Evolutionary conservation across 768 basidiomycete genomes (phyloP), one percentile per base, ranked within the genome.

Genomic region (Tricholoma matsutake): DNA sequence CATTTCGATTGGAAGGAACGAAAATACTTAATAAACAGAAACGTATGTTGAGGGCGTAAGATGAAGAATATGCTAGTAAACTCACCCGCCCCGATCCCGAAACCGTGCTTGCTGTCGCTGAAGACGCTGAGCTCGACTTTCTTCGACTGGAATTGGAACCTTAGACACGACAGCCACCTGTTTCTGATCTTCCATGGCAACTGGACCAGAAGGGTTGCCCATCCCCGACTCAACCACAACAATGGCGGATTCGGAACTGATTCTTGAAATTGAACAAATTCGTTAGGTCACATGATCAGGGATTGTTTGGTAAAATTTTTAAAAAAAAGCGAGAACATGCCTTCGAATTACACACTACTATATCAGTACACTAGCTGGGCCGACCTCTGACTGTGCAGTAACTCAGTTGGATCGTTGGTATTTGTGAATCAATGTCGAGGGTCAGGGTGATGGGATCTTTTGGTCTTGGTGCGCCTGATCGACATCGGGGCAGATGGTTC

Each of bases 31-130:
- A n/a, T n/a, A 29, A 25, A 11, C 9, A 6, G 10, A 4, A 28
- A 54, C 2, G 10, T 11, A 16, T 32, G 29, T 8, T 6, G n/a
- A 34, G 18, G 32, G 25, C 29, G 11, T 29, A 3, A 52, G 22
- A 34, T 37, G 34, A 43, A 37, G 41, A 39, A 49, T 2, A 39
- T 20, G 25, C 29, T 14, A 29, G 18, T 20, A 37, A 41, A 74
- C 83, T 62, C 31, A 86, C 86, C 86, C 86, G 60, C 86, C 86
- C 57, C 86, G 81, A 71, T 89, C 86, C 57, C 88, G 81, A 71
- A 88, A 86, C 25, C 88, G 78, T 34, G 86, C 79, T 64, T 89
- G 84, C 61, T 85, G 85, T 43, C 87, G 81, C 67, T 87, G 79
- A 14, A 84, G 68, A 47, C 89, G 83, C 53, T 86, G 75, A 0